Evolutionary conservation across 75 land plant genomes (phyloP).

Genomic region (Cryptomeria japonica): DNA sequence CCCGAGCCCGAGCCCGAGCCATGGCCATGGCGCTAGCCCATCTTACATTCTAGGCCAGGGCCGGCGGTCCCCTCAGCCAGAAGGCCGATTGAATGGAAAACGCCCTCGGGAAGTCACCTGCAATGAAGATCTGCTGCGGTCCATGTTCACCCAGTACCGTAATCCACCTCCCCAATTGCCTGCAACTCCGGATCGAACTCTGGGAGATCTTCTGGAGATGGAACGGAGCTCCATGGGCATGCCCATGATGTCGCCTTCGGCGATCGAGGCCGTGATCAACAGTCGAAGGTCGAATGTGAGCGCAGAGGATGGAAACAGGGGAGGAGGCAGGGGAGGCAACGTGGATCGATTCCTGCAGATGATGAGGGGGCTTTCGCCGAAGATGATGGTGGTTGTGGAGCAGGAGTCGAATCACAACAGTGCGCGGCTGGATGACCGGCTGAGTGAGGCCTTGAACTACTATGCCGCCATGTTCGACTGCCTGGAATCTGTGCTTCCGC

Average conservation of each 20-base stretch:
- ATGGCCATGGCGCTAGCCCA: conserved; percentile 32
- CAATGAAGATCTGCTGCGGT: not conserved
- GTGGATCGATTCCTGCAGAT: conserved; percentile 44
- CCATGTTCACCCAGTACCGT: not conserved
- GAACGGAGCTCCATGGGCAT: not conserved
- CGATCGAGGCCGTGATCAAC: not conserved
- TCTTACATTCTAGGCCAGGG: conserved; percentile 24
- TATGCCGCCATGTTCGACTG: conserved; percentile 85
- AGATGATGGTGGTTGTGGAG: conserved; percentile 77
- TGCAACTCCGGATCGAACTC: not conserved
- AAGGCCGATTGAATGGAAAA: not conserved
- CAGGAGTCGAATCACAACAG: conserved; percentile 91
- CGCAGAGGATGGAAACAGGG: not conserved
- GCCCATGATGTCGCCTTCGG: not conserved
- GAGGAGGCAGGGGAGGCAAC: not conserved
- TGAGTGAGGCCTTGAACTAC: conserved; percentile 61
- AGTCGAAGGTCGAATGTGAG: not conserved
- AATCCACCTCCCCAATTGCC: not conserved
- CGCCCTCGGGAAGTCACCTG: not conserved
- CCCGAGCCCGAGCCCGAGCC: conserved; percentile 26
- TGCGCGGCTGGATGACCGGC: conserved; percentile 51
- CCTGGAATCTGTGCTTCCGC: conserved; percentile 61
- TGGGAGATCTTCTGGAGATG: not conserved
- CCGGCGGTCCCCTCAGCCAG: not conserved
- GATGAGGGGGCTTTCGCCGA: conserved; percentile 62